Percentiles rank a stretch among this genome's conserved stretches.
Evolutionary conservation across 106 monocot species (phyloP).

Genomic region (Allium fistulosum): DNA sequence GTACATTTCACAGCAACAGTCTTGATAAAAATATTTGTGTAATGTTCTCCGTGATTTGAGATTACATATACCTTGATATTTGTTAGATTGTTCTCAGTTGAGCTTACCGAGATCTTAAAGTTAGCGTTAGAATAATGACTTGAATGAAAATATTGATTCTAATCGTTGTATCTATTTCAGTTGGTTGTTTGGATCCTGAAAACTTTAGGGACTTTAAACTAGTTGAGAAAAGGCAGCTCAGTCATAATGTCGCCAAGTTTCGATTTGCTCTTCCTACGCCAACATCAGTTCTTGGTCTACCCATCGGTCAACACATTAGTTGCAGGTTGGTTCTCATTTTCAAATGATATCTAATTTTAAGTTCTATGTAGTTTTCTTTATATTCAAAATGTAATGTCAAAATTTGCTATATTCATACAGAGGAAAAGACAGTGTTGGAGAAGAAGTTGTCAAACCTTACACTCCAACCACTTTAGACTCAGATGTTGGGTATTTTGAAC

Average conservation of each 20-base stretch:
- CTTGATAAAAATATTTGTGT: too few species aligned
- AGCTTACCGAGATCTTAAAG: not conserved
- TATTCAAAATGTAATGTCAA: not conserved
- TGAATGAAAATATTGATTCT: not conserved
- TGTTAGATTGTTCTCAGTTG: too few species aligned
- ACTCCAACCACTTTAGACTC: constrained; percentile 95
- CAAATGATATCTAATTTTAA: not conserved
- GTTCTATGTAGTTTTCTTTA: not conserved
- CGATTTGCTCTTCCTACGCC: constrained; percentile 66
- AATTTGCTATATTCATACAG: constrained; percentile 17
- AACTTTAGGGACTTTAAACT: constrained; percentile 87
- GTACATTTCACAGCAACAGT: too few species aligned
- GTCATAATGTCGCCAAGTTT: constrained; percentile 98
- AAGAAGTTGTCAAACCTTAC: constrained; percentile 97
- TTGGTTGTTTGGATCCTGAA: constrained; percentile 89
- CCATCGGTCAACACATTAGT: constrained; percentile 98
- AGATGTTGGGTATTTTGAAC: constrained; percentile 89
- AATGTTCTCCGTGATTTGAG: too few species aligned
- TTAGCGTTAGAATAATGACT: not conserved
- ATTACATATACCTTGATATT: too few species aligned
- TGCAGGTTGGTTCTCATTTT: constrained; percentile 53
- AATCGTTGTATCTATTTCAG: constrained; percentile 2
- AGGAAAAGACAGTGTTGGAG: constrained; percentile 69
- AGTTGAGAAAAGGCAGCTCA: constrained; percentile 73
- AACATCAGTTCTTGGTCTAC: constrained; percentile 80